Evolutionary conservation across 2,329 filamentous ascomycete genomes (phyloP), one percentile per base, ranked within the genome.

Genomic region (Ascomycota sp.): DNA sequence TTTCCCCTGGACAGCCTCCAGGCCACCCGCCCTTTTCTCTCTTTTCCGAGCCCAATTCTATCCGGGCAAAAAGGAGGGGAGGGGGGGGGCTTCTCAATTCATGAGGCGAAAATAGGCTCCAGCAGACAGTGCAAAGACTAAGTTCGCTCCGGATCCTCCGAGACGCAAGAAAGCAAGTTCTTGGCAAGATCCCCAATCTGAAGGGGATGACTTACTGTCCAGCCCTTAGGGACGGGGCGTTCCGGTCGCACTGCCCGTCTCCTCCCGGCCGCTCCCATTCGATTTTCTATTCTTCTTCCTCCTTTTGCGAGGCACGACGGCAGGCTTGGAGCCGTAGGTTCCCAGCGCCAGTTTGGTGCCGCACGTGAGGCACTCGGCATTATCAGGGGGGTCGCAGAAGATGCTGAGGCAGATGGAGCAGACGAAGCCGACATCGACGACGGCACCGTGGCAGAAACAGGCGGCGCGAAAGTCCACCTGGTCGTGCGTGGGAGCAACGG

Each of bases 341-440:
- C 76, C 76, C n/a, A 84, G 56, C n/a, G 72, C 64, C 25, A 92
- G 60, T 45, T 72, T 69, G 3, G 78, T 86, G 2, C 78, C 81
- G 50, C 83, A 92, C 0, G 82, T 92, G 40, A 89, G 58, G 51
- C 83, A 92, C 41, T 75, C 68, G 2, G 69, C 71, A 34, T 69
- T 67, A 3, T 54, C 53, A 1, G 67, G 68, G 2, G 65, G 52
- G 44, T 69, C 62, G 56, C 83, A 92, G 51, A 92, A 92, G 45
- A 92, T 98, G 53, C 81, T 92, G 31, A 98, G 61, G 49, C 89
- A 98, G 44, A 98, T 83, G 39, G 81, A 92, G 60, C 89, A 98
- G 28, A 98, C 86, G 50, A 81, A 98, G 7, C 84, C 89, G 2
- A 84, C 72, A 54, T 93, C 82, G 30, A 98, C 76, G 13, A 95